phyloP scores from a whole-genome alignment of 192 early-diverging fungal species.

The Coemansia sp. region DNA sequence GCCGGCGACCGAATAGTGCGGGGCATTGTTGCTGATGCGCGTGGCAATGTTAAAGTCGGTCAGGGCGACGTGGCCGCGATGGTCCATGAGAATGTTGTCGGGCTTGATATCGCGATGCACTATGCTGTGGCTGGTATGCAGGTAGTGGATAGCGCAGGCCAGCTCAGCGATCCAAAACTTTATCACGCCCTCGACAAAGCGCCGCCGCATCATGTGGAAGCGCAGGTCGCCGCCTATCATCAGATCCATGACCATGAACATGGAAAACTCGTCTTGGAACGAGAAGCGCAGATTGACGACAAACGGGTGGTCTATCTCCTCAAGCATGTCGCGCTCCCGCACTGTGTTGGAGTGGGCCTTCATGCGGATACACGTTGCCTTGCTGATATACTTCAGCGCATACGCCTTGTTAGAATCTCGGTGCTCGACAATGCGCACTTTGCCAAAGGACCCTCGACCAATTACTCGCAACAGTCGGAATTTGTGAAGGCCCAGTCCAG shows the following conservation, averaged over 20 bases:
- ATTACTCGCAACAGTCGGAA: slow-evolving; percentile 89
- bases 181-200: slow-evolving; percentile 71
- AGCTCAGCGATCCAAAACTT: slow-evolving; percentile 87
- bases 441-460: slow-evolving; percentile 96
- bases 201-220: slow-evolving; percentile 58
- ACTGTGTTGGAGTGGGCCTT: slow-evolving; percentile 71
- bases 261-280: slow-evolving; percentile 89
- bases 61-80: slow-evolving; percentile 79
- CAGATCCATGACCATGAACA: slow-evolving; percentile 90
- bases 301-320: slow-evolving; percentile 78
- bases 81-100: slow-evolving; percentile 75
- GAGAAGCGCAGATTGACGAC: slow-evolving; percentile 86
- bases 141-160: slow-evolving; percentile 74
- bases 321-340: slow-evolving; percentile 80
- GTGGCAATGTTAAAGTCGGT: slow-evolving; percentile 92
- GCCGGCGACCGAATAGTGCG: neutral
- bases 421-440: slow-evolving; percentile 94
- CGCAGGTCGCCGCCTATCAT: slow-evolving; percentile 91
- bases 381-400: slow-evolving; percentile 94
- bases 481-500: slow-evolving; percentile 68
- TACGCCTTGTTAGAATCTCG: slow-evolving; percentile 74
- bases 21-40: slow-evolving; percentile 59
- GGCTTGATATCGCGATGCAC: slow-evolving; percentile 90
- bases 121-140: slow-evolving; percentile 72
- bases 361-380: slow-evolving; percentile 79